These are phyloP conservation scores for Diaporthe ampelina DNA, from an alignment of 2,329 filamentous ascomycete genomes.

Conservation along the genomic window DNA sequence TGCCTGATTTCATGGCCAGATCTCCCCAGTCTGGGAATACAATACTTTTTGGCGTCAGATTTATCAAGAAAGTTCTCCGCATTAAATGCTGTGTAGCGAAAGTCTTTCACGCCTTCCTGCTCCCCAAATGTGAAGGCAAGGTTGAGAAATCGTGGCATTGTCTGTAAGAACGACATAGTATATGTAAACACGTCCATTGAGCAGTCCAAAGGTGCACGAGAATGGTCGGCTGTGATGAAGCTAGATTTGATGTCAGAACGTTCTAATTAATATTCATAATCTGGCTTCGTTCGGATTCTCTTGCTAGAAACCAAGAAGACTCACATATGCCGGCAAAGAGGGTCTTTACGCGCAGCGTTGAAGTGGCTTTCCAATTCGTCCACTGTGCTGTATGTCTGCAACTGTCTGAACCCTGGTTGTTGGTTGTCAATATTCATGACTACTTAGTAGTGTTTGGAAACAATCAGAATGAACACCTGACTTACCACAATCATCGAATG, in stretches of 20 bases:
- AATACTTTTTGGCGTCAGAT: not conserved
- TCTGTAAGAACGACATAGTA: not conserved
- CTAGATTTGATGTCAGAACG: not conserved
- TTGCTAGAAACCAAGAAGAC: not conserved
- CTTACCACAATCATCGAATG: constrained; percentile 1
- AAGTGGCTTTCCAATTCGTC: not conserved
- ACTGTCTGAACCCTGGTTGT: not conserved
- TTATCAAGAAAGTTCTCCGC: not conserved
- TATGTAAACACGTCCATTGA: not conserved
- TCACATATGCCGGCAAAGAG: not conserved
- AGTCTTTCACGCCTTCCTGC: not conserved
- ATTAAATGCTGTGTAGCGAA: not conserved
- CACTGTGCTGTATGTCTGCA: constrained; percentile 1
- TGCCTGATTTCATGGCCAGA: constrained; percentile 9
- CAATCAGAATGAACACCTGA: not conserved
- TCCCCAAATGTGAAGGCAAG: not conserved
- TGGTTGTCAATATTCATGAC: not conserved
- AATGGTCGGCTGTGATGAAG: not conserved
- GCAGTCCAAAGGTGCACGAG: constrained; percentile 1
- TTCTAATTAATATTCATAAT: no score
- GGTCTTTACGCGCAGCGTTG: not conserved
- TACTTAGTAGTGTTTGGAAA: no score
- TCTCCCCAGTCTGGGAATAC: constrained; percentile 11
- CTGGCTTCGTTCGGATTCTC: not conserved
- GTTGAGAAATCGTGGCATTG: constrained; percentile 3